phyloP scores from a whole-genome alignment of 2,329 filamentous ascomycete genomes.

The Dactylonectria macrodidyma region DNA sequence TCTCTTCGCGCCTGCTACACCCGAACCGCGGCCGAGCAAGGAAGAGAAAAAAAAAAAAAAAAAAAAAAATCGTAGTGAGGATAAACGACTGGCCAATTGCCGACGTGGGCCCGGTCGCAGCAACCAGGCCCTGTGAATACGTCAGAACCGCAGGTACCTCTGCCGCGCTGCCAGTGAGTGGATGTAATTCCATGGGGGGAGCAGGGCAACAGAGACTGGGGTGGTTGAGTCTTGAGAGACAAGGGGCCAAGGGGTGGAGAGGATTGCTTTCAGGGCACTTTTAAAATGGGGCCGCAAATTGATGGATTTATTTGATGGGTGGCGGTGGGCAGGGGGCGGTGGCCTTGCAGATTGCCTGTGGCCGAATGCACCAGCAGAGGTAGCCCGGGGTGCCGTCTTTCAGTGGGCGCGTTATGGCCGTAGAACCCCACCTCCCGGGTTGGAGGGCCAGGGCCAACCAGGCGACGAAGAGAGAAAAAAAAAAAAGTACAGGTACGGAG shows the following conservation, averaged over 20 bases:
- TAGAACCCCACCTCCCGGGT: conserved; percentile 4
- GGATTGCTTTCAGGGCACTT: too few relatives aligned
- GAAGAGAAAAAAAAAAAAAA: conserved; percentile 10
- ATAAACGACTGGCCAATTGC: conserved; percentile 29
- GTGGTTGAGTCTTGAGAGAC: too few relatives aligned
- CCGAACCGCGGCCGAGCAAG: background rate
- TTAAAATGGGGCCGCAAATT: background rate
- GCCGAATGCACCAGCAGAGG: background rate
- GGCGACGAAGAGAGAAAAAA: background rate
- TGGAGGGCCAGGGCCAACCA: background rate
- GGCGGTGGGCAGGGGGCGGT: background rate
- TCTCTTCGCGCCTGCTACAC: background rate
- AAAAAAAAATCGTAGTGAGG: background rate
- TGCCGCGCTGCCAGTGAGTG: conserved; percentile 19
- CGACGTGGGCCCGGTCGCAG: conserved; percentile 11
- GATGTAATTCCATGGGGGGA: background rate
- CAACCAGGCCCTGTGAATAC: conserved; percentile 15
- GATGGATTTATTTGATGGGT: background rate
- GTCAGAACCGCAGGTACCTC: conserved; percentile 30
- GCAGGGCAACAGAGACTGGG: background rate
- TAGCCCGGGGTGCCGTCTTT: background rate
- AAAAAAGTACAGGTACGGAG: conserved; percentile 4
- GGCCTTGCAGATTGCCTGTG: background rate
- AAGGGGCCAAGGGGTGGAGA: background rate
- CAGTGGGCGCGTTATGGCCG: background rate